Conservation (phyloP, 2,329 filamentous ascomycete genomes). For the Pseudopyricularia cyperi region DNA sequence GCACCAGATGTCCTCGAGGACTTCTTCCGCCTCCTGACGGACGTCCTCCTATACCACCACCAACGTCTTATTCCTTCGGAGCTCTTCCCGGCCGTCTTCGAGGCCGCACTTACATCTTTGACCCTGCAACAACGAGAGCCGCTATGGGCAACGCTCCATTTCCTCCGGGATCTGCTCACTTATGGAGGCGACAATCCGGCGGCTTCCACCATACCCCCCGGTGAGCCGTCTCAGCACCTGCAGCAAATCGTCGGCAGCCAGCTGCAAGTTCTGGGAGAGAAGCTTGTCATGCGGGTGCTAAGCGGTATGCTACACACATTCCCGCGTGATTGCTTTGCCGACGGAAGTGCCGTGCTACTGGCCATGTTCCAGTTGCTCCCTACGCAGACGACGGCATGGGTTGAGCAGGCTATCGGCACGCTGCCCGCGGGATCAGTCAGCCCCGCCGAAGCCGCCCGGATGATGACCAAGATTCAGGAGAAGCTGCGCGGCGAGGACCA, state of each 20-base stretch:
- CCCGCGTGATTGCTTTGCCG: conserved; percentile 86
- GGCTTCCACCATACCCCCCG: conserved; percentile 42
- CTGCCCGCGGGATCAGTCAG: conserved; percentile 74
- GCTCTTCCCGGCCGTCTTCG: conserved; percentile 71
- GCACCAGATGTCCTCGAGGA: conserved; percentile 83
- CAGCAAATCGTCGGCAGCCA: conserved; percentile 63
- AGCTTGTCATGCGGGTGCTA: conserved; percentile 76
- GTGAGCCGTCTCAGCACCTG: conserved; percentile 37
- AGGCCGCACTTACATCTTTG: conserved; percentile 75
- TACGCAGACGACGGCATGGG: conserved; percentile 65
- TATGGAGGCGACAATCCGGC: conserved; percentile 70
- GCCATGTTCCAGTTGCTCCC: conserved; percentile 81
- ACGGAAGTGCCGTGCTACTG: conserved; percentile 85
- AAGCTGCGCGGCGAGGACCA: conserved; percentile 53
- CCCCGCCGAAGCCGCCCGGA: conserved; percentile 63
- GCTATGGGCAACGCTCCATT: conserved; percentile 82
- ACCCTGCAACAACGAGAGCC: conserved; percentile 86
- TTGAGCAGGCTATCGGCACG: conserved; percentile 70
- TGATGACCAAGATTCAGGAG: conserved; percentile 71
- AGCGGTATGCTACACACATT: conserved; percentile 99
- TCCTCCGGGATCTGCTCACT: conserved; percentile 78
- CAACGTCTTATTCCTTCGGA: conserved; percentile 67
- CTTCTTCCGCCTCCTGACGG: conserved; percentile 86
- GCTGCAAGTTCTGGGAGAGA: conserved; percentile 56
- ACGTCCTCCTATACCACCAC: conserved; percentile 88